Conservation (phyloP, 2,329 filamentous ascomycete genomes). For the Sporothrix phasma region DNA sequence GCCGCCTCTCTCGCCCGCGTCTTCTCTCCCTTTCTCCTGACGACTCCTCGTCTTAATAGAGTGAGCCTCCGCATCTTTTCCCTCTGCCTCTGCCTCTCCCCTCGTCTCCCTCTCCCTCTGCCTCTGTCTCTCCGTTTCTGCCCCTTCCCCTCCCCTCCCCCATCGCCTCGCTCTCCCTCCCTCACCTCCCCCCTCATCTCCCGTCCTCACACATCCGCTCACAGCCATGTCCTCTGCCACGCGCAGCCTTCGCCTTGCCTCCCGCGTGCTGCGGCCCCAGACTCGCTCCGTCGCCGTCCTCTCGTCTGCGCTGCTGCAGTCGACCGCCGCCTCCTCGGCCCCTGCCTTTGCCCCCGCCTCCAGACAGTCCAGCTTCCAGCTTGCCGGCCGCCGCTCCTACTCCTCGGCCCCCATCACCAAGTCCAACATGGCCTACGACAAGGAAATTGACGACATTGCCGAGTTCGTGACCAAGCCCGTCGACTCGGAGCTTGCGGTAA, state of each 20-base stretch:
- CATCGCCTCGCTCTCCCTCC: neutral
- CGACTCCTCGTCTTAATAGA: conserved; percentile 2
- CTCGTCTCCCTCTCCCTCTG: neutral
- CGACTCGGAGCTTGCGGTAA: conserved; percentile 83
- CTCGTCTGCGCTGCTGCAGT: conserved; percentile 25
- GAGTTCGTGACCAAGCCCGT: conserved; percentile 87
- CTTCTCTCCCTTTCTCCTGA: neutral
- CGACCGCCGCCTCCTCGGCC: conserved; percentile 24
- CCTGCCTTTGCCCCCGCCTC: conserved; percentile 26
- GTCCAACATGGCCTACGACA: conserved; percentile 60
- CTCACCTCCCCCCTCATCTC: neutral
- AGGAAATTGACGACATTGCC: conserved; percentile 91
- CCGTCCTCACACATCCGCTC: conserved; percentile 11
- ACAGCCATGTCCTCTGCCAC: conserved; percentile 43
- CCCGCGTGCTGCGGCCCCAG: conserved; percentile 43
- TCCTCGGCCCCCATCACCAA: conserved; percentile 43
- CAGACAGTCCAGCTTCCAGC: conserved; percentile 33
- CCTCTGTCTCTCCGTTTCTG: too few relatives aligned
- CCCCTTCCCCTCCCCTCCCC: neutral
- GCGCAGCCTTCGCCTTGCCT: conserved; percentile 44
- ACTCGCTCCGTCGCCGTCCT: conserved; percentile 23
- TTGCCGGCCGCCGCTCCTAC: conserved; percentile 38
- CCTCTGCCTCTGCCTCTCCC: too few relatives aligned
- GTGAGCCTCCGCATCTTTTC: conserved; percentile 2
- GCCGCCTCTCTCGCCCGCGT: neutral